A percentile compares a stretch with the other conserved stretches of the same genome.
Conservation (phyloP, 345 rosid species). For the Euphorbia peplus region DNA sequence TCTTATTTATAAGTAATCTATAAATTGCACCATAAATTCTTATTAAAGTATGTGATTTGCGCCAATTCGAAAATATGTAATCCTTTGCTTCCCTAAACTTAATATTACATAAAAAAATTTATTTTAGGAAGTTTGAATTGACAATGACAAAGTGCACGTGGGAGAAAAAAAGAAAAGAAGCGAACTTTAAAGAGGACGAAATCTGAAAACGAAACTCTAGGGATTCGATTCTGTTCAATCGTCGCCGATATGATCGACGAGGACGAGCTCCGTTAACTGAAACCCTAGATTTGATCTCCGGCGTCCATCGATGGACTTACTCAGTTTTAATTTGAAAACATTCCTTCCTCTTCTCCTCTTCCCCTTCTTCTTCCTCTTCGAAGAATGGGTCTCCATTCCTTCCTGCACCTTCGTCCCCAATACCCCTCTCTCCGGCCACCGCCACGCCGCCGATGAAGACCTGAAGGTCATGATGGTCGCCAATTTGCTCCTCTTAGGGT, state of each 20-base stretch:
- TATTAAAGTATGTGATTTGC: too few species aligned
- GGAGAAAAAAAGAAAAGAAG: not conserved
- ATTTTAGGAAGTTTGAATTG: too few species aligned
- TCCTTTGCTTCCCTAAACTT: too few species aligned
- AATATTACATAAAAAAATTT: too few species aligned
- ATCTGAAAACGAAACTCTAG: not conserved
- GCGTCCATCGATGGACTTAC: constrained; percentile 18
- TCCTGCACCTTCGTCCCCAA: constrained; percentile 38
- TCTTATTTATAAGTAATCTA: too few species aligned
- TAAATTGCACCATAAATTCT: too few species aligned
- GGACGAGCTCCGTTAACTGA: not conserved
- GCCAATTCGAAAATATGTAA: too few species aligned
- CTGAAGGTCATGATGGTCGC: constrained; percentile 58
- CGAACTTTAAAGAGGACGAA: not conserved
- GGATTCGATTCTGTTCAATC: not conserved
- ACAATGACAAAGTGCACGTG: not conserved
- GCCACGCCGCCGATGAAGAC: constrained; percentile 27
- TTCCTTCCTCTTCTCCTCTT: constrained; percentile 33
- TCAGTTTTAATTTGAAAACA: constrained; percentile 38
- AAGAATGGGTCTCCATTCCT: constrained; percentile 47
- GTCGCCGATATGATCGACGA: not conserved
- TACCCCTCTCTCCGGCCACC: not conserved
- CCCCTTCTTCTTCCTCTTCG: constrained; percentile 30
- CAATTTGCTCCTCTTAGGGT: constrained; percentile 43
- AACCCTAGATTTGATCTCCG: constrained; percentile 23